A percentile compares a stretch with the other conserved stretches of the same genome.
These are phyloP conservation scores for Ustilago crameri DNA, from an alignment of 1,284 basidiomycete species.

Conservation along the genomic window DNA sequence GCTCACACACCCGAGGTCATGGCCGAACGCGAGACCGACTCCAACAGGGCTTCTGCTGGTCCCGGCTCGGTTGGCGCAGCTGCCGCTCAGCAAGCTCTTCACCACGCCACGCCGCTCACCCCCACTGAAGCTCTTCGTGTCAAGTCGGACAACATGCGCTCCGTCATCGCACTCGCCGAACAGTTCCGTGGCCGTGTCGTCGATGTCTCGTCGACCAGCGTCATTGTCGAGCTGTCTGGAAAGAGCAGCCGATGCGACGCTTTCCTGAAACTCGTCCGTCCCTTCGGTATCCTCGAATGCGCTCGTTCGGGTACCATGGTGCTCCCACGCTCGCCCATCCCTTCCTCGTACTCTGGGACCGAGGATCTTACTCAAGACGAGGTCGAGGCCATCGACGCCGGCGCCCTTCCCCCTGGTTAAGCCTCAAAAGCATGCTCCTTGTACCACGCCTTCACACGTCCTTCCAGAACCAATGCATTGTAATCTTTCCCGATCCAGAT, in stretches of 20 bases:
- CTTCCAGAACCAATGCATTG: no score
- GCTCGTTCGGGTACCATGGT: constrained; percentile 77
- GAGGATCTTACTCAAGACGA: constrained; percentile 59
- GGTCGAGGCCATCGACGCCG: constrained; percentile 59
- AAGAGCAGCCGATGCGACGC: constrained; percentile 92
- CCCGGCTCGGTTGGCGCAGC: constrained; percentile 5
- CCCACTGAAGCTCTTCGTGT: constrained; percentile 82
- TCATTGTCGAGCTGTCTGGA: constrained; percentile 93
- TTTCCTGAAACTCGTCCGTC: constrained; percentile 89
- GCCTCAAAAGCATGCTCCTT: no score
- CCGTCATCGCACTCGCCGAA: constrained; percentile 82
- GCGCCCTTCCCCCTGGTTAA: constrained; percentile 65
- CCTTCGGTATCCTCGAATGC: constrained; percentile 93
- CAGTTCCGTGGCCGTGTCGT: constrained; percentile 95
- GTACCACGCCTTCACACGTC: no score
- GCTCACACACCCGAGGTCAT: constrained; percentile 53
- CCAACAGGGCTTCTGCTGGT: constrained; percentile 15
- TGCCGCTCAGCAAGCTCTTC: constrained; percentile 21
- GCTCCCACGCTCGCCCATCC: constrained; percentile 64
- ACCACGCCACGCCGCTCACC: constrained; percentile 73
- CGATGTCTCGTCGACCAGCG: constrained; percentile 91
- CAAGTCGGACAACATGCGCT: constrained; percentile 89
- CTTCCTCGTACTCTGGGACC: constrained; percentile 56
- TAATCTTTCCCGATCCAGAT: no score
- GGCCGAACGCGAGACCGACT: constrained; percentile 50